A percentile compares a stretch with the other conserved stretches of the same genome.
Conservation (phyloP, 345 rosid genomes). For the Streptanthus diversifolius region DNA sequence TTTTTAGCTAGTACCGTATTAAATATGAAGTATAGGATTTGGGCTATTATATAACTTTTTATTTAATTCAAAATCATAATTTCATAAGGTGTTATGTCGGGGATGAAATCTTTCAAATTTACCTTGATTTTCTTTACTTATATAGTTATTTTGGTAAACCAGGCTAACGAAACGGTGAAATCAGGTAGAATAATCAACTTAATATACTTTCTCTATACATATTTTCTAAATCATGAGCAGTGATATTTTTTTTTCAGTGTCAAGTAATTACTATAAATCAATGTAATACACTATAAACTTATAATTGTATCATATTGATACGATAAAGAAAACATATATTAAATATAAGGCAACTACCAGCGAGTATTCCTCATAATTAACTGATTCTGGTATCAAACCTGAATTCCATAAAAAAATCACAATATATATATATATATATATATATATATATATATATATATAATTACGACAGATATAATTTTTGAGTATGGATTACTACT, state of each 20-base stretch:
- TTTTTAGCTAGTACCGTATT: neutral
- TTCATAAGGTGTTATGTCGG: neutral
- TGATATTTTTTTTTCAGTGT: neutral
- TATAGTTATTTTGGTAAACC: neutral
- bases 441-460: no score
- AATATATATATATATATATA: no score
- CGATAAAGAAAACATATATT: neutral
- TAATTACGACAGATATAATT: neutral
- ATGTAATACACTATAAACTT: neutral
- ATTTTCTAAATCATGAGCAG: neutral
- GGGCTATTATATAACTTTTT: neutral
- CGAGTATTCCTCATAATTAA: neutral
- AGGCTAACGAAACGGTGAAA: neutral
- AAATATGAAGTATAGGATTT: neutral
- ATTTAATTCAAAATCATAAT: neutral
- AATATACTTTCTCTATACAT: neutral
- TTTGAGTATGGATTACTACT: neutral
- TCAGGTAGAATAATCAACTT: neutral
- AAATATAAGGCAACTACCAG: neutral
- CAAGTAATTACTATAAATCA: neutral
- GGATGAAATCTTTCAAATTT: neutral
- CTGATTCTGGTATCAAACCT: neutral
- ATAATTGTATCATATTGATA: neutral
- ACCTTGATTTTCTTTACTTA: neutral
- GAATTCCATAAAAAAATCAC: neutral